Base-by-base conservation (phyloP, 1,139 yeast genomes). In the Hemisphaericaspora xylofermentans region DNA sequence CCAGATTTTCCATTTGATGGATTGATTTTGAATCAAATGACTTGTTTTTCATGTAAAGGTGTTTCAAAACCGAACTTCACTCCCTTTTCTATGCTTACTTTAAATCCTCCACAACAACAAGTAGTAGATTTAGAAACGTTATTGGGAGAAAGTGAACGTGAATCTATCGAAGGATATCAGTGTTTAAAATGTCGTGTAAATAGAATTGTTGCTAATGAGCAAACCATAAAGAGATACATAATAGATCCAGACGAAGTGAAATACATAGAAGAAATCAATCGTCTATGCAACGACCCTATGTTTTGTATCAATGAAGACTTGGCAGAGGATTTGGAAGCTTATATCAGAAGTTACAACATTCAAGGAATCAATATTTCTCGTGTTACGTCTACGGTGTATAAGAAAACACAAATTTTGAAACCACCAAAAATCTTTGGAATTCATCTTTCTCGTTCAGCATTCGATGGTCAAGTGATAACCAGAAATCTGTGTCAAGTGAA, bases 381-480 rank as follows among this genome's bases (percentile, higher is more conserved):
- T 22, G 57, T 82, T 4, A 78, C 80, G 13, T 77, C 93, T 0
- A 78, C 84, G 0, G 89, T 89, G 2, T 74, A 80, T 39, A 82
- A 86, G 53, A 76, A 75, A 45, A 78, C 84, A 0, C 73, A 74
- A 34, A 76, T 87, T 35, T 71, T 79, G 31, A 74, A 76, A 46
- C 78, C 89, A 3, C 96, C 98, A 0, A 72, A 76, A 41, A 69
- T 87, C 10, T 70, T 89, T 45, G 79, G 88, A 0, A 65, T 91
- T 15, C 97, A 91, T 58, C 66, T 91, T 39, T 87, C 96, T 5
- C 72, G 98, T 52, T 88, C 96, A 0, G 74, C 85, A 29, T 89
- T 77, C 57, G 75, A 79, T 41, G 89, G 87, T n/a, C 78, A 79
- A 39, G 79, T 76, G 22, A 80, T 86, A 2, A 73, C 84, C 3